These are phyloP conservation scores for Phytophthora constricta DNA, from an alignment of 352 stramenopile species.

Conservation along the genomic window DNA sequence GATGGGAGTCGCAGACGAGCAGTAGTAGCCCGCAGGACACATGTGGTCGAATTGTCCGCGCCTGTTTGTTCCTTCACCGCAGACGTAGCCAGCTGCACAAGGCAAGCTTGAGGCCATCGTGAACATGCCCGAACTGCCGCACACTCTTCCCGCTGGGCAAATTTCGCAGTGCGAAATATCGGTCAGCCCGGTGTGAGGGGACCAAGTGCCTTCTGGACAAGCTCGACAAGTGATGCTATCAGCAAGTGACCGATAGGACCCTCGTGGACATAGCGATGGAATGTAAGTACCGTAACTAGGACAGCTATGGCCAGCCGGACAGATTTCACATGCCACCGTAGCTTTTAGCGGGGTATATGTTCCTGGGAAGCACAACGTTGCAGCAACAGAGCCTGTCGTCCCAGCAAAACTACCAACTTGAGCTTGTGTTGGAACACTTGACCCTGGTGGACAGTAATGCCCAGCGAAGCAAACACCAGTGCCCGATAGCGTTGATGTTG, in stretches of 20 bases:
- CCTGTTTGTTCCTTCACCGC: constrained; percentile 93
- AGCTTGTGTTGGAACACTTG: constrained; percentile 86
- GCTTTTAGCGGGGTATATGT: constrained; percentile 95
- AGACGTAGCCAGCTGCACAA: constrained; percentile 95
- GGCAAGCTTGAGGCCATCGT: constrained; percentile 81
- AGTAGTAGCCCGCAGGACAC: constrained; percentile 93
- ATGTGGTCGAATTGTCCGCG: constrained; percentile 92
- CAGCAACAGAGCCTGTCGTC: constrained; percentile 88
- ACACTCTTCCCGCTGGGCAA: constrained; percentile 94
- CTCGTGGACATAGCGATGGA: constrained; percentile 93
- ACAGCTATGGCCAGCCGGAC: constrained; percentile 94
- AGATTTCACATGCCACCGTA: constrained; percentile 90
- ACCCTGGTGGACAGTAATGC: constrained; percentile 96
- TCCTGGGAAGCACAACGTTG: constrained; percentile 96
- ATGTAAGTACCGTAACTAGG: constrained; percentile 96
- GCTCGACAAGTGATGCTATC: constrained; percentile 95
- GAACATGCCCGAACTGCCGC: constrained; percentile 89
- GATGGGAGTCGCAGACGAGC: constrained; percentile 82
- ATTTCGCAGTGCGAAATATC: constrained; percentile 97
- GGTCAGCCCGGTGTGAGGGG: constrained; percentile 87
- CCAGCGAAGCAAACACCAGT: constrained; percentile 92
- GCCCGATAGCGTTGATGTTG: constrained; percentile 80
- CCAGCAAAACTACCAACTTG: constrained; percentile 93
- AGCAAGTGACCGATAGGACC: constrained; percentile 94
- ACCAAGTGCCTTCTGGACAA: constrained; percentile 96